Evolutionary conservation across 345 rosid species (phyloP).

Genomic region (Heritiera littoralis): DNA sequence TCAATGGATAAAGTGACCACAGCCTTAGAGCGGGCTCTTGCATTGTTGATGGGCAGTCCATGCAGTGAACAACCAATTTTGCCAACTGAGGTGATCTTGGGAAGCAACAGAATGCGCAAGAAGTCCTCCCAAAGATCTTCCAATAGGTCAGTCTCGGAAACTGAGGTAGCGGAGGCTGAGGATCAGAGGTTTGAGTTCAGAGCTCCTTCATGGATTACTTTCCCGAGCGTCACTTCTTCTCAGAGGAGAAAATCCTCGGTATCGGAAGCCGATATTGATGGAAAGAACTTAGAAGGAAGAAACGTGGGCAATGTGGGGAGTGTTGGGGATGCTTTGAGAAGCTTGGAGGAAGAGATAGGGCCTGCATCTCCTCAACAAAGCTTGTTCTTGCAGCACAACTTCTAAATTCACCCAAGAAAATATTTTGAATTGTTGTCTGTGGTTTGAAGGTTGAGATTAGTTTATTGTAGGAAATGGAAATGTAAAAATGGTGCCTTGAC

Average conservation of each 20-base stretch:
- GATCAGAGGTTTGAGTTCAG: slow-evolving; percentile 78
- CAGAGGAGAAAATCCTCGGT: slow-evolving; percentile 90
- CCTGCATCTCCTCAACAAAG: slow-evolving; percentile 92
- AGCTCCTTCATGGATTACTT: slow-evolving; percentile 97
- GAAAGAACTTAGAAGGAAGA: slow-evolving; percentile 57
- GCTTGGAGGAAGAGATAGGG: slow-evolving; percentile 86
- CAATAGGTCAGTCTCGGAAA: slow-evolving; percentile 61
- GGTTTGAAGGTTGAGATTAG: not conserved
- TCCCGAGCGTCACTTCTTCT: slow-evolving; percentile 91
- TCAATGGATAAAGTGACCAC: slow-evolving; percentile 98
- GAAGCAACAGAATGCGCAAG: slow-evolving; percentile 93
- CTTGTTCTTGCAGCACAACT: slow-evolving; percentile 93
- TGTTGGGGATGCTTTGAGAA: slow-evolving; percentile 54
- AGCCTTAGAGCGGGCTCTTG: slow-evolving; percentile 77
- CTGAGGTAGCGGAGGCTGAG: slow-evolving; percentile 56
- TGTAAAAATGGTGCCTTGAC: not conserved
- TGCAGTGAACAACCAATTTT: slow-evolving; percentile 81
- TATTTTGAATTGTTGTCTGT: not conserved
- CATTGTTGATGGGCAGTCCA: slow-evolving; percentile 92
- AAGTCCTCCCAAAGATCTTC: slow-evolving; percentile 86
- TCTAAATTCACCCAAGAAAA: slow-evolving; percentile 31
- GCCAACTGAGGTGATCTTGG: slow-evolving; percentile 90
- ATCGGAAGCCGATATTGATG: slow-evolving; percentile 85
- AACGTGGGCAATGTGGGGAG: slow-evolving; percentile 30
- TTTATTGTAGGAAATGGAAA: not conserved